Conservation (phyloP, 768 basidiomycete genomes). For the Termitomyces sp. region DNA sequence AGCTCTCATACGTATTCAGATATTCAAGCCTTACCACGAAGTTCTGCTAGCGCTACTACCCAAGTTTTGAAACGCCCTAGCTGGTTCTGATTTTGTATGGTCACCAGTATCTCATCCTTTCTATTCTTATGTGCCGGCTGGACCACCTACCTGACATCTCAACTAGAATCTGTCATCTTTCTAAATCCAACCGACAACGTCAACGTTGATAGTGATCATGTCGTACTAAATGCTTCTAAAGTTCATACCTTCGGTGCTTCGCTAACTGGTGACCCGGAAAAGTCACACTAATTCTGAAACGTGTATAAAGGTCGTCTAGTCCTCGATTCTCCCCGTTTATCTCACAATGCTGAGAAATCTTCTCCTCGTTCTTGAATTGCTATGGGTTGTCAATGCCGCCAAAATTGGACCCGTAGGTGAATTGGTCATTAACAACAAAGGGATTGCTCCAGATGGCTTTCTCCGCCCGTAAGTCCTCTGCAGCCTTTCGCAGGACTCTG, state of each 20-base stretch:
- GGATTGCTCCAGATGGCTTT: slow-evolving; percentile 2
- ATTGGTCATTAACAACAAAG: slow-evolving; percentile 4
- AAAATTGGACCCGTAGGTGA: slow-evolving; percentile 3
- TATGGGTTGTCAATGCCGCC: not conserved
- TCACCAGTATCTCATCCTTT: not conserved
- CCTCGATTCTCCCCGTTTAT: not conserved
- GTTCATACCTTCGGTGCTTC: too few relatives aligned
- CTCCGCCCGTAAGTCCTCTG: slow-evolving; percentile 1
- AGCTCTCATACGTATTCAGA: not conserved
- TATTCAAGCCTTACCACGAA: not conserved
- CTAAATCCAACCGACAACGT: not conserved
- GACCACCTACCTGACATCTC: not conserved
- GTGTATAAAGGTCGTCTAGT: not conserved
- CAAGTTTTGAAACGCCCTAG: not conserved
- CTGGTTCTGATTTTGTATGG: not conserved
- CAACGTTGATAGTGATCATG: not conserved
- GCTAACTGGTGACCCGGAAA: not conserved
- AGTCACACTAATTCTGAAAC: not conserved
- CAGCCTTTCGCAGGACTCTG: not conserved
- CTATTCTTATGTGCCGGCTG: too few relatives aligned
- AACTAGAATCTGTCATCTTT: too few relatives aligned
- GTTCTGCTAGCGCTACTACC: not conserved
- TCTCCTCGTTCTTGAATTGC: not conserved
- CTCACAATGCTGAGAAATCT: not conserved
- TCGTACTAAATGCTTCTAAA: not conserved